Evolutionary conservation across 345 rosid species (phyloP), one percentile per base, ranked within the genome.

Genomic region (Lepidium sativum): DNA sequence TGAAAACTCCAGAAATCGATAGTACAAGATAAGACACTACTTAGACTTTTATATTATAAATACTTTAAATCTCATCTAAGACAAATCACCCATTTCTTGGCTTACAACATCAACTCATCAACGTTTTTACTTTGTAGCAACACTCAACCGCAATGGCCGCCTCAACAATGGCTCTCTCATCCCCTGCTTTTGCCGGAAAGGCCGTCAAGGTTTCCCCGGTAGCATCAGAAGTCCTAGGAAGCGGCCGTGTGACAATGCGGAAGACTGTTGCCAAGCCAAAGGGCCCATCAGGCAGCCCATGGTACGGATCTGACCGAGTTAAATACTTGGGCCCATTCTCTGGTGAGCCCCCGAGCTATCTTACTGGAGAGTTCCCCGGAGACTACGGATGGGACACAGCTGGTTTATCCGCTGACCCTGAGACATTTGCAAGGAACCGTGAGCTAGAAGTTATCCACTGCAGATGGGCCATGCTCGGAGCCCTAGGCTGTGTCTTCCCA

Each of bases 261-360:
- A 87, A 71, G 59, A 52, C 84, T 11, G 48, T 1, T 12, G 7
- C 51, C 65, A 81, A 29, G 77, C 73, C 74, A 5, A 66, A 6
- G 15, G 74, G 68, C 18, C 37, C 83, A 27, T 82, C 89, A 0
- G 80, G 82, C 0, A 84, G 85, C 76, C 88, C 84, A 32, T 84
- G 87, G 89, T 86, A 86, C 53, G 84, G 94, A 1, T 81, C 89
- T 0, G 89, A 84, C 81, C 81, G 94, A 45, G 89, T 82, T 20
- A 82, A 82, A 79, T 86, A 86, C 80, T 74, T 86, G 74, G 94
- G 94, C 5, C 89, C 94, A 47, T 78, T 86, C 69, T 86, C 94
- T 0, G 87, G 89, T 2, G 69, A 66, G 17, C 1, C 70, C 42
- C 70, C 70, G 4, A 66, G 92, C 88, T 6, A 89, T 81, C 71